Base-by-base conservation (phyloP, 164 flowering plant genomes). In the Vitis rupestris region DNA sequence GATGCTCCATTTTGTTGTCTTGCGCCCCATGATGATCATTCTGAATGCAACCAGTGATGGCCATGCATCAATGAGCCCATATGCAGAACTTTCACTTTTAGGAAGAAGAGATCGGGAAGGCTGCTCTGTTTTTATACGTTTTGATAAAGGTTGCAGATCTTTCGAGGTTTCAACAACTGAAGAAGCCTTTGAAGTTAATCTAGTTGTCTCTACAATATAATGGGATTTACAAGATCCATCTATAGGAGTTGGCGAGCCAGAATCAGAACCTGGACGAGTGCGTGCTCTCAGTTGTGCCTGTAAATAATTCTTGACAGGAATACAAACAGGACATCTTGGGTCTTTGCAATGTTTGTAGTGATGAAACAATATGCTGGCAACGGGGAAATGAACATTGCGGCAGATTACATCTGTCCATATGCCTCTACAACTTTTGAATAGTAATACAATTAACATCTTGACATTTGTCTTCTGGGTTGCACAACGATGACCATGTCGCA, bases 401-500 rank as follows among this genome's bases (percentile, higher is more conserved):
- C 1, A 19, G 23, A 19, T 19, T 19, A 19, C 1, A 19, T 19
- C 1, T 19, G 23, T 19, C 23, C 23, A 19, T 19, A 19, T 19
- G 0, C 23, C 23, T 19, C 23, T 19, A 19, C 23, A 19, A 19
- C 23, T 19, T 19, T 19, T 1, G 23, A 19, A 19, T 1, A 19
- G 1, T 19, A 19, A 19, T 19, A 19, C 23, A 19, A 19, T 19
- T 19, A 19, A 19, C 23, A 1, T 19, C 23, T 19, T 19, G 23
- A 19, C 23, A 19, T 19, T 19, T 19, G 23, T 1, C 23, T 19
- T 66, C 99, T 93, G 88, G 29, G 87, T 85, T 54, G 71, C 11
- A 82, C 99, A 96, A 15, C 73, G 65, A 56, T 93, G 90, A 70
- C 97, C 97, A 85, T 96, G 99, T n/a, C 68, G 57, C 76, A 96